Conservation (phyloP, 352 stramenopile genomes). For the Globisporangium viniferum region DNA sequence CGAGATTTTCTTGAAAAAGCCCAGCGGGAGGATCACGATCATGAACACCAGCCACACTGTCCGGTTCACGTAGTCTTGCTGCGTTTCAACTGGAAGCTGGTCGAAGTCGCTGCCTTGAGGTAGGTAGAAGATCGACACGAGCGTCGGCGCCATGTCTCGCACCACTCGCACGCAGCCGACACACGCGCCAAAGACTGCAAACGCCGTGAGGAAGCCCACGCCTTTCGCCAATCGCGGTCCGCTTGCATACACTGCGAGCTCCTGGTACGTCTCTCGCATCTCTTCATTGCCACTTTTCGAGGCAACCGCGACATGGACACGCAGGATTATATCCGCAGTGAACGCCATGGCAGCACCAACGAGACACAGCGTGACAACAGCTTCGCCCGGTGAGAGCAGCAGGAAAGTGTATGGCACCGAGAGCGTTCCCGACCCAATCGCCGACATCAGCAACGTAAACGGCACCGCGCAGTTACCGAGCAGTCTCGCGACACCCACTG, state of each 20-base stretch:
- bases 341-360: slow-evolving; percentile 70
- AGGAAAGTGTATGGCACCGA: slow-evolving; percentile 70
- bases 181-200: slow-evolving; percentile 75
- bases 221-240: slow-evolving; percentile 47
- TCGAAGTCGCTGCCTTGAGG: slow-evolving; percentile 19
- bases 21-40: slow-evolving; percentile 55
- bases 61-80: slow-evolving; percentile 31
- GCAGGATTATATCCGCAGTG: slow-evolving; percentile 62
- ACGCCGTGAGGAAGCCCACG: slow-evolving; percentile 57
- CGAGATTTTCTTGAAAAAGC: slow-evolving; percentile 69
- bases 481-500: slow-evolving; percentile 4
- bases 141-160: slow-evolving; percentile 65
- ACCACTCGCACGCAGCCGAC: slow-evolving; percentile 71
- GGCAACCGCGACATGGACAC: slow-evolving; percentile 55
- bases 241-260: slow-evolving; percentile 51
- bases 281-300: slow-evolving; percentile 28
- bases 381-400: slow-evolving; percentile 38
- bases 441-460: slow-evolving; percentile 56
- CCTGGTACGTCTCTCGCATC: slow-evolving; percentile 60
- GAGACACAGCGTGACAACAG: slow-evolving; percentile 37
- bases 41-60: slow-evolving; percentile 65
- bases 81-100: slow-evolving; percentile 21
- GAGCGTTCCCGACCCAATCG: slow-evolving; percentile 52
- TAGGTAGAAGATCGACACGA: slow-evolving; percentile 43
- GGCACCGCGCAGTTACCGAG: slow-evolving; percentile 15